phyloP scores from a whole-genome alignment of 371 early-diverging fungal genomes.

The Haplosporangium sp. region DNA sequence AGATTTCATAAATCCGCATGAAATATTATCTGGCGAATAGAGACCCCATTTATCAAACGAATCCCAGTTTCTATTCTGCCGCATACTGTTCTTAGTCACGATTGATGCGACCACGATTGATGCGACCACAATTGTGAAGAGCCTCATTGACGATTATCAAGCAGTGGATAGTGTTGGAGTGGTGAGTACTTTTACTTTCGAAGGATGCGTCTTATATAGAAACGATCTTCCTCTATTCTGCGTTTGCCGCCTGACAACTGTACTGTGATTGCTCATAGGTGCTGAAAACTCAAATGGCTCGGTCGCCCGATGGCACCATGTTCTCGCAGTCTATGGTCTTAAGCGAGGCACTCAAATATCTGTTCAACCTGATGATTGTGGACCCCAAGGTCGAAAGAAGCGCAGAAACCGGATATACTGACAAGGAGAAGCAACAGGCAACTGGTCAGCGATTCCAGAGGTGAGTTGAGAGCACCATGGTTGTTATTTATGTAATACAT shows the following conservation, averaged over 20 bases:
- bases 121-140: slow-evolving; percentile 56
- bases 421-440: slow-evolving; percentile 22
- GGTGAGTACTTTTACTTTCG: slow-evolving; percentile 40
- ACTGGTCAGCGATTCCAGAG: slow-evolving; percentile 46
- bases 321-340: slow-evolving; percentile 60
- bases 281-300: slow-evolving; percentile 38
- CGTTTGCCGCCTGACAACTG: slow-evolving; percentile 5
- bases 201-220: background rate
- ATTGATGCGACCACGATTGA: slow-evolving; percentile 59
- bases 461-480: slow-evolving; percentile 8
- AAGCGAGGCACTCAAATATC: slow-evolving; percentile 68
- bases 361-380: slow-evolving; percentile 67
- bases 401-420: slow-evolving; percentile 11
- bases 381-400: slow-evolving; percentile 48
- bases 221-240: background rate
- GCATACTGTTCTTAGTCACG: slow-evolving; percentile 70
- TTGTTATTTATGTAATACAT: too few species aligned
- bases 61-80: slow-evolving; percentile 66
- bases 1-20: background rate
- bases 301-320: slow-evolving; percentile 47
- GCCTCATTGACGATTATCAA: slow-evolving; percentile 56
- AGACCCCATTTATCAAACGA: slow-evolving; percentile 57
- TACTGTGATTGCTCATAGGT: slow-evolving; percentile 13
- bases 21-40: too few species aligned
- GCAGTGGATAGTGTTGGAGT: slow-evolving; percentile 57